phyloP scores from a whole-genome alignment of 371 early-diverging fungal genomes.

The Rhizopus delemar region DNA sequence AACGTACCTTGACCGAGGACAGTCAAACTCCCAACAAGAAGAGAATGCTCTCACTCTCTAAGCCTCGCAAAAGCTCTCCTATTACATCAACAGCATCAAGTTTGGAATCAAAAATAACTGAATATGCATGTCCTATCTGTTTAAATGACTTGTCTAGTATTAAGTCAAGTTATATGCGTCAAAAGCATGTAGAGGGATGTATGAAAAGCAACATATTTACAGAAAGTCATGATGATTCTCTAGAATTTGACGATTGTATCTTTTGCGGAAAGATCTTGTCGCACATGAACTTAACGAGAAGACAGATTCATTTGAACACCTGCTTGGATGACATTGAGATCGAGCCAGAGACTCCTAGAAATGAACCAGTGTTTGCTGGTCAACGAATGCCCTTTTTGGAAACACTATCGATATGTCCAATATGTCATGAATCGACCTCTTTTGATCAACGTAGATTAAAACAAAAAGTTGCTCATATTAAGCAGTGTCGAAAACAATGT shows the following conservation, averaged over 20 bases:
- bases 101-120: background rate
- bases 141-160: slow-evolving; percentile 16
- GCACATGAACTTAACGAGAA: slow-evolving; percentile 11
- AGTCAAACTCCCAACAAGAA: background rate
- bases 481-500: slow-evolving; percentile 24
- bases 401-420: slow-evolving; percentile 31
- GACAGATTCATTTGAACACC: slow-evolving; percentile 29
- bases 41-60: background rate
- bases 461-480: slow-evolving; percentile 26
- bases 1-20: background rate
- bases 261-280: slow-evolving; percentile 37
- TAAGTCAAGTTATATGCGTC: slow-evolving; percentile 28
- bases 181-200: slow-evolving; percentile 37
- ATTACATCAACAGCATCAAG: background rate
- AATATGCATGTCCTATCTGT: slow-evolving; percentile 37
- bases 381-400: slow-evolving; percentile 19
- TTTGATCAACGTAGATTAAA: slow-evolving; percentile 14
- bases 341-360: background rate
- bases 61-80: background rate
- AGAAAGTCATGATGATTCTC: background rate
- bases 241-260: slow-evolving; percentile 30
- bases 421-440: slow-evolving; percentile 27
- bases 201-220: slow-evolving; percentile 7
- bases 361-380: slow-evolving; percentile 19
- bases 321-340: slow-evolving; percentile 30